phyloP scores from a whole-genome alignment of 2,329 filamentous ascomycete genomes.

The Uncinocarpus reesii region DNA sequence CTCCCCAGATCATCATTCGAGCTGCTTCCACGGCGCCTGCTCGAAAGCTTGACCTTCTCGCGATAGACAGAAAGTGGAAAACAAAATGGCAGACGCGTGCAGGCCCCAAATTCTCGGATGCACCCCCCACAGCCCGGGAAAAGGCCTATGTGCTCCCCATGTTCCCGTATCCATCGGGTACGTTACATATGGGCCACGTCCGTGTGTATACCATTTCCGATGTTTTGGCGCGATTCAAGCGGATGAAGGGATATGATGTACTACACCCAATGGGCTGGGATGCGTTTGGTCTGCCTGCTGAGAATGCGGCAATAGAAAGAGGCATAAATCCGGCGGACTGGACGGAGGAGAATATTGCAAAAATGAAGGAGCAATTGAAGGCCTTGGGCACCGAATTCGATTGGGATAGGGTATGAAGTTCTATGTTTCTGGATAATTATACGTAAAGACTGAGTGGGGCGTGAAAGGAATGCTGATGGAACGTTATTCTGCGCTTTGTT shows the following conservation, averaged over 20 bases:
- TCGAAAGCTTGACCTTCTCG: conserved; percentile 34
- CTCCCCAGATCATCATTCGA: conserved; percentile 1
- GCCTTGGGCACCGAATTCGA: conserved; percentile 74
- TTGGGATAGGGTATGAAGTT: conserved; percentile 60
- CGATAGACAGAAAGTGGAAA: conserved; percentile 48
- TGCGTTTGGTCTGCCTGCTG: conserved; percentile 79
- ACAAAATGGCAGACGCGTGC: conserved; percentile 35
- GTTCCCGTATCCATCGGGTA: conserved; percentile 87
- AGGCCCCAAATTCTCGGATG: conserved; percentile 6
- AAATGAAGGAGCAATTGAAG: conserved; percentile 73
- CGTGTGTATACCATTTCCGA: conserved; percentile 87
- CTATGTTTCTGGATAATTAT: neutral
- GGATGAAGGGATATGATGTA: conserved; percentile 63
- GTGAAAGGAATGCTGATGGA: conserved; percentile 6
- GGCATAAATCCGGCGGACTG: conserved; percentile 67
- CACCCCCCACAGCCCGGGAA: conserved; percentile 16
- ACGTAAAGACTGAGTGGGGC: neutral
- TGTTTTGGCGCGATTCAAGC: conserved; percentile 65
- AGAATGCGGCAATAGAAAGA: conserved; percentile 80
- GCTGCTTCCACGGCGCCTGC: conserved; percentile 21
- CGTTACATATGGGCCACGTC: conserved; percentile 75
- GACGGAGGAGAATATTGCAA: conserved; percentile 69
- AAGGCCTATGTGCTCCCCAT: conserved; percentile 69
- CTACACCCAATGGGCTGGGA: conserved; percentile 93
- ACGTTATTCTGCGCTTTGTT: neutral